A percentile compares a stretch with the other conserved stretches of the same genome.
Conservation (phyloP, 2,329 filamentous ascomycete species). For the Hypoxylon sp. region DNA sequence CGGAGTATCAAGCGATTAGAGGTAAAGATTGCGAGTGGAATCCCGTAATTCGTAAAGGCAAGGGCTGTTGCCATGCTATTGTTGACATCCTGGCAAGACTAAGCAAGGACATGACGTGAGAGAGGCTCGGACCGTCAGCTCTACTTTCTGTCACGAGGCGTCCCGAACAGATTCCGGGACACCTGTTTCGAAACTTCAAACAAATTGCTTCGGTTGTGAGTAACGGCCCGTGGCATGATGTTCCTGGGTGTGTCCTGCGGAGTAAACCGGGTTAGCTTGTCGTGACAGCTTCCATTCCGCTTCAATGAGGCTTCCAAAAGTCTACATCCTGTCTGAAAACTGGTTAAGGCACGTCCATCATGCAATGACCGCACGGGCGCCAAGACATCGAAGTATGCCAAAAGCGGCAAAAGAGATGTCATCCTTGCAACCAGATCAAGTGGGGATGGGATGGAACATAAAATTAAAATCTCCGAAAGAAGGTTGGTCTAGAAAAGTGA, state of each 20-base stretch:
- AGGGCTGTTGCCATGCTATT: neutral
- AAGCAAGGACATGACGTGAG: slow-evolving; percentile 9
- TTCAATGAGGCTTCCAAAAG: slow-evolving; percentile 1
- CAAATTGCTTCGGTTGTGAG: slow-evolving; percentile 10
- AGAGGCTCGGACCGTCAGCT: slow-evolving; percentile 22
- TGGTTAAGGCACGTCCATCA: slow-evolving; percentile 1
- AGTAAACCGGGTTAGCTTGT: slow-evolving; percentile 19
- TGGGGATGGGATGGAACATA: slow-evolving; percentile 42
- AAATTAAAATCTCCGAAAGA: slow-evolving; percentile 46
- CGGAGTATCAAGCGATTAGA: slow-evolving; percentile 1
- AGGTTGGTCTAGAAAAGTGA: slow-evolving; percentile 37
- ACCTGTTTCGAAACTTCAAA: slow-evolving; percentile 15
- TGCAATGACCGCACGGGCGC: slow-evolving; percentile 22
- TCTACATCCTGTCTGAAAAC: neutral
- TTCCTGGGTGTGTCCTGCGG: slow-evolving; percentile 6
- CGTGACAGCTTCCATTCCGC: slow-evolving; percentile 12
- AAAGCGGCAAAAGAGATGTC: slow-evolving; percentile 34
- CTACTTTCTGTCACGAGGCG: slow-evolving; percentile 11
- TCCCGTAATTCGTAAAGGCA: neutral
- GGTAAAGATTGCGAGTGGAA: neutral
- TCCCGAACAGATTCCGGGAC: slow-evolving; percentile 7
- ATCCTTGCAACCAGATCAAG: slow-evolving; percentile 34
- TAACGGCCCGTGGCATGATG: neutral
- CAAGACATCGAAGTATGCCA: neutral
- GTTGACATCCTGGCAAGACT: slow-evolving; percentile 12